These are phyloP conservation scores for Candida taoyuanica DNA, from an alignment of 805 yeast species.

Conservation along the genomic window DNA sequence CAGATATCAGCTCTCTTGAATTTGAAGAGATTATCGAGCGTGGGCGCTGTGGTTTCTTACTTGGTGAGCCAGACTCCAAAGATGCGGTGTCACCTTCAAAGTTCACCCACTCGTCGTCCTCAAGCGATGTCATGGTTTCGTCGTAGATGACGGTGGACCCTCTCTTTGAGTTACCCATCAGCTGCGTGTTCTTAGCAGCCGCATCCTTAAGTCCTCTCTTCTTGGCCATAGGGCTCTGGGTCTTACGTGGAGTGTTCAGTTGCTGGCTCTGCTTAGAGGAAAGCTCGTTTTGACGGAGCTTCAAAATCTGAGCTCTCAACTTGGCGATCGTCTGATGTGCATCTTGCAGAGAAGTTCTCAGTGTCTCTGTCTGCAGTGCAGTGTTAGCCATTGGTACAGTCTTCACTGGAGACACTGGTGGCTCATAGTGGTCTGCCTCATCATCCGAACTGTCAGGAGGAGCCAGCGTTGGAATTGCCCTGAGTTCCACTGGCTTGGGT, in stretches of 20 bases:
- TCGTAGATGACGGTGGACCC: slow-evolving; percentile 22
- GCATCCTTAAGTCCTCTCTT: slow-evolving; percentile 15
- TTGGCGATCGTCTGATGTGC: slow-evolving; percentile 61
- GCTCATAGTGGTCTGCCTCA: slow-evolving; percentile 36
- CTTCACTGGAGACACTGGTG: slow-evolving; percentile 33
- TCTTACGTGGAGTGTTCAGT: slow-evolving; percentile 8
- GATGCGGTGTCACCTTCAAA: slow-evolving; percentile 23
- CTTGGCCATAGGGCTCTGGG: slow-evolving; percentile 16
- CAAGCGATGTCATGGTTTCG: slow-evolving; percentile 19
- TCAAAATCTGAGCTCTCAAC: slow-evolving; percentile 38
- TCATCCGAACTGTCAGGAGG: slow-evolving; percentile 28
- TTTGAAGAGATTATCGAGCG: slow-evolving; percentile 11
- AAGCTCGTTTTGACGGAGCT: slow-evolving; percentile 25
- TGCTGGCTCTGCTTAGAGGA: slow-evolving; percentile 12
- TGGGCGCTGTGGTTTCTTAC: slow-evolving; percentile 16
- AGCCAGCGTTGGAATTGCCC: slow-evolving; percentile 21
- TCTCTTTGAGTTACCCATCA: slow-evolving; percentile 24
- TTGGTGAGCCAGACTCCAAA: slow-evolving; percentile 14
- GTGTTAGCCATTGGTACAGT: slow-evolving; percentile 37
- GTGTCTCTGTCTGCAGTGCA: slow-evolving; percentile 59
- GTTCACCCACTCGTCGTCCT: slow-evolving; percentile 28
- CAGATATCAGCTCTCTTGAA: slow-evolving; percentile 16
- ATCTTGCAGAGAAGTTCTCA: slow-evolving; percentile 57
- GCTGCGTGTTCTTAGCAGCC: slow-evolving; percentile 14
- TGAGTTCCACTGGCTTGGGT: slow-evolving; percentile 14